Base-by-base conservation (phyloP, 345 rosid genomes). In the Citrus sinensis region DNA sequence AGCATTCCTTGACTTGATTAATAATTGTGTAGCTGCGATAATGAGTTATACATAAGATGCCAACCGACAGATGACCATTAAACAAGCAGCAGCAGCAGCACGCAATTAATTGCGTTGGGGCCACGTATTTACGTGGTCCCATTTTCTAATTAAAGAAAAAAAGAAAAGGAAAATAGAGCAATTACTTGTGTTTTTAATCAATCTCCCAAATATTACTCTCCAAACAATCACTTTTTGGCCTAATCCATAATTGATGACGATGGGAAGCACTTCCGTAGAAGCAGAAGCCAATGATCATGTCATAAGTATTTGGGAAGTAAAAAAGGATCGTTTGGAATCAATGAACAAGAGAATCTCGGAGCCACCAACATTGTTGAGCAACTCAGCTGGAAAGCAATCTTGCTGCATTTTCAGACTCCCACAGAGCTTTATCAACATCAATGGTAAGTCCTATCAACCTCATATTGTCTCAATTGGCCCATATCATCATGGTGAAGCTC, bases 391-490 rank as follows among this genome's bases (percentile, higher is more conserved):
- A 0, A 79, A 76, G 55, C 27, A 58, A 49, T 73, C 89, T 1
- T 89, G 92, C 72, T 87, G 87, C 85, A 86, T 89, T 67, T 88
- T 88, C 79, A 75, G 83, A 73, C 88, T 78, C 20, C 90, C 87
- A 0, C 73, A 71, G 2, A 86, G 90, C 81, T 79, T 92, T 54
- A 77, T 80, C 9, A 90, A 89, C 11, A 75, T 81, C 63, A 92
- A 93, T 79, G 91, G 91, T 20, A 82, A 66, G 85, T 86, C 81
- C 61, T 93, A 93, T 35, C 86, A 84, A 73, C 97, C 98, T 19
- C 90, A 86, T 14, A 87, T 89, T 9, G 93, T 92, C 78, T 92
- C 98, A 1, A 78, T 93, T 0, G 98, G 98, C 6, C 98, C 98
- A 2, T 90, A 87, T 72, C 96, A 93, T 85, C 80, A 82, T 4